Evolutionary conservation across 306 rosid species (phyloP).

Genomic region (Cucurbita ficifolia): DNA sequence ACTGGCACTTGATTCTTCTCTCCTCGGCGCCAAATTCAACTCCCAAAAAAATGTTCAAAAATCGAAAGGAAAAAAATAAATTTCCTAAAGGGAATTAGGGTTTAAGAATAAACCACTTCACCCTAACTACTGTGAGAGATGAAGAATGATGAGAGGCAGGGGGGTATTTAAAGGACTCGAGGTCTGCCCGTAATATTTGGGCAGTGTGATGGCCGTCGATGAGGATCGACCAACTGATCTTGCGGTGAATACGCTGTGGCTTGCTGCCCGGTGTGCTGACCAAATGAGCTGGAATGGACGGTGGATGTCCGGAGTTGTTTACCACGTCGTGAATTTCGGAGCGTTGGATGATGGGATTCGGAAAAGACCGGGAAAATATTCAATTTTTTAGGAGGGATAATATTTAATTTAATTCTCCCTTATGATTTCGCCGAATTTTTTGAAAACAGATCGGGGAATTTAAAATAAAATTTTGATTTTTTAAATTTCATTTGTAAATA

Average conservation of each 20-base stretch:
- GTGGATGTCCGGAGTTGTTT: background rate
- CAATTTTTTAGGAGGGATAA: too few relatives aligned
- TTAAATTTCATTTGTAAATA: too few relatives aligned
- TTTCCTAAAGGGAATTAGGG: slow-evolving; percentile 10
- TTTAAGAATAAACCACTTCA: slow-evolving; percentile 22
- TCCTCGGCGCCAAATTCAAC: slow-evolving; percentile 23
- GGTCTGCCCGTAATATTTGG: slow-evolving; percentile 73
- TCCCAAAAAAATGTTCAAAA: too few relatives aligned
- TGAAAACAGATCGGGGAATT: too few relatives aligned
- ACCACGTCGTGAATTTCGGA: slow-evolving; percentile 13
- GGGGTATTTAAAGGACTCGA: slow-evolving; percentile 70
- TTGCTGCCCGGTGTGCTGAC: slow-evolving; percentile 26
- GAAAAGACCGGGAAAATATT: too few relatives aligned
- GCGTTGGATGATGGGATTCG: slow-evolving; percentile 4
- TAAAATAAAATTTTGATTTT: too few relatives aligned
- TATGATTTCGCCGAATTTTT: too few relatives aligned
- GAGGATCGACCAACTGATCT: background rate
- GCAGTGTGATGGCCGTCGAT: slow-evolving; percentile 13
- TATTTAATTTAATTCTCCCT: too few relatives aligned
- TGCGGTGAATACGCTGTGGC: background rate
- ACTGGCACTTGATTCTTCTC: background rate
- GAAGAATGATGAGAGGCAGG: slow-evolving; percentile 24
- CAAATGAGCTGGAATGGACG: slow-evolving; percentile 43
- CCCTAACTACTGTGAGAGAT: slow-evolving; percentile 66
- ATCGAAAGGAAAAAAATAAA: background rate